Conservation (phyloP, 2,329 filamentous ascomycete species). For the Capronia coronata region DNA sequence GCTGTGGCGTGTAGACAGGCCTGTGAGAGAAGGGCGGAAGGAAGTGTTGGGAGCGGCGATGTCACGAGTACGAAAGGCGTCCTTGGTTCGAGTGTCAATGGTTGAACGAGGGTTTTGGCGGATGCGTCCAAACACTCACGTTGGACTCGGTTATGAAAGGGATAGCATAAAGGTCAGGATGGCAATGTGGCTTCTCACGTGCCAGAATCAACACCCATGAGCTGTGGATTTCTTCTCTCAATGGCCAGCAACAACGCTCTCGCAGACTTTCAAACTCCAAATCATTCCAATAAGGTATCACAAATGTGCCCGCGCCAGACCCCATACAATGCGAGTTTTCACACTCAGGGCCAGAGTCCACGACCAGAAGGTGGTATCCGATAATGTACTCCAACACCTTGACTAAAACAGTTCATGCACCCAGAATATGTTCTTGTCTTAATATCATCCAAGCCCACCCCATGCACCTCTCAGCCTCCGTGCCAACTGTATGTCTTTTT, state of each 20-base stretch:
- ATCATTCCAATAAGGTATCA: background rate
- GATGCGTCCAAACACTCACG: background rate
- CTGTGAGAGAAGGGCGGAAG: slow-evolving; percentile 63
- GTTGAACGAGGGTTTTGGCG: background rate
- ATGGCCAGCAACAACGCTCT: too few species aligned
- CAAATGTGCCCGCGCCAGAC: background rate
- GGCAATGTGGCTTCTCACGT: background rate
- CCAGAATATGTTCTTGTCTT: slow-evolving; percentile 1
- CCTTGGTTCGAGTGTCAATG: slow-evolving; percentile 39
- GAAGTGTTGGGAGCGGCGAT: slow-evolving; percentile 77
- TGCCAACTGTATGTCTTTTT: slow-evolving; percentile 94
- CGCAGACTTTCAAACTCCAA: too few species aligned
- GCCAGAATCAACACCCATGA: background rate
- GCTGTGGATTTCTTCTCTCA: background rate
- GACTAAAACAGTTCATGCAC: background rate
- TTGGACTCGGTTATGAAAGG: background rate
- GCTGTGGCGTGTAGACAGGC: slow-evolving; percentile 78
- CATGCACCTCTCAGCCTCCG: slow-evolving; percentile 70
- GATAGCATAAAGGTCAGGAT: background rate
- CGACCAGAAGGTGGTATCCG: slow-evolving; percentile 3
- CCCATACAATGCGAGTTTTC: background rate
- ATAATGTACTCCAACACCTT: background rate
- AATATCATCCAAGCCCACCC: slow-evolving; percentile 57
- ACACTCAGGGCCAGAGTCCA: slow-evolving; percentile 1
- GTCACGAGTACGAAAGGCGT: slow-evolving; percentile 96